These are phyloP conservation scores for Jackrogersella minutella DNA, from an alignment of 495 filamentous ascomycete genomes.

Conservation along the genomic window DNA sequence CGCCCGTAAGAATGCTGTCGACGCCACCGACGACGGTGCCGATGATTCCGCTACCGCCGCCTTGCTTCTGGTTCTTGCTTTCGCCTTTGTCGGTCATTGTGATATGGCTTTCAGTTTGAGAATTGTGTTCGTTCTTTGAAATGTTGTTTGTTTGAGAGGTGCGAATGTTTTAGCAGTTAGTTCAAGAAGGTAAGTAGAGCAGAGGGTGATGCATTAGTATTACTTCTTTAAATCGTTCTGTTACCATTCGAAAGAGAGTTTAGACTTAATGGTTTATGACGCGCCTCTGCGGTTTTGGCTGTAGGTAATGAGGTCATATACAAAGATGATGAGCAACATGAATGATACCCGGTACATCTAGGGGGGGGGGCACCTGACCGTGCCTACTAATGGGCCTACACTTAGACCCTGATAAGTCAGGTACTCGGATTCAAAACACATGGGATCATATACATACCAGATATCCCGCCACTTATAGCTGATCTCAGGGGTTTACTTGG, in stretches of 20 bases:
- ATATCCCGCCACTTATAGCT: no score
- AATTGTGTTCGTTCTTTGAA: background rate
- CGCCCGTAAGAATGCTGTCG: slow-evolving; percentile 52
- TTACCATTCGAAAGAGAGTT: background rate
- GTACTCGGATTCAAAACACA: no score
- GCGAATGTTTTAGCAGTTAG: background rate
- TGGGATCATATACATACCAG: no score
- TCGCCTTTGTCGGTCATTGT: slow-evolving; percentile 20
- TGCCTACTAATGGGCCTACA: background rate
- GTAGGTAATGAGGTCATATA: slow-evolving; percentile 8
- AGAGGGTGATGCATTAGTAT: background rate
- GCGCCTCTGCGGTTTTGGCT: background rate
- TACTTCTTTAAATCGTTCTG: background rate
- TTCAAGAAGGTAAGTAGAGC: background rate
- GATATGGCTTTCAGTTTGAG: background rate
- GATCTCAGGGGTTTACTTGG: no score
- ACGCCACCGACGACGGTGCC: slow-evolving; percentile 47
- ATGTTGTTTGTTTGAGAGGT: background rate
- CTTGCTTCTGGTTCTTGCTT: slow-evolving; percentile 13
- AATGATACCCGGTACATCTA: background rate
- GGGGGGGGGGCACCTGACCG: background rate
- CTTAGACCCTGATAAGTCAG: no score
- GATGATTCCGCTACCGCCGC: slow-evolving; percentile 45
- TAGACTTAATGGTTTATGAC: background rate
- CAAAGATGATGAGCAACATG: background rate